Evolutionary conservation across 1,284 basidiomycete species (phyloP).

Genomic region (Ganoderma lucidum): DNA sequence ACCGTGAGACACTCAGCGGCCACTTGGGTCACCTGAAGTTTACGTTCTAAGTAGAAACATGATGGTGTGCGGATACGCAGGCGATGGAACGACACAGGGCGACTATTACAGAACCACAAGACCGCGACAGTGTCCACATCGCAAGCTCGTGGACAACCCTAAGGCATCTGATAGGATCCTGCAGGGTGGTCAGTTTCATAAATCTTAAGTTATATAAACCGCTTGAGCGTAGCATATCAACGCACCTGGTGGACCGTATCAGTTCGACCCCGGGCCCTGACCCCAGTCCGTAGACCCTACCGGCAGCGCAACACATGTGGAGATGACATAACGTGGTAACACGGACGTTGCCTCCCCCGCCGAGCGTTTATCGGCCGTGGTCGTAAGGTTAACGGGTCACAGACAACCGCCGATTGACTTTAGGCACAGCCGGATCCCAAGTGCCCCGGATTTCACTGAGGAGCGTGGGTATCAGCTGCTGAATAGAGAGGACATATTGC

Average conservation of each 20-base stretch:
- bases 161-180: conserved; percentile 4
- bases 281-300: not conserved
- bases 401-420: conserved; percentile 54
- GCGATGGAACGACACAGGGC: conserved; percentile 4
- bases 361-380: conserved; percentile 17
- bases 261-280: conserved; percentile 8
- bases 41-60: conserved; percentile 18
- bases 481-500: conserved; percentile 1
- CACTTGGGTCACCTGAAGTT: conserved; percentile 15
- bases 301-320: not conserved
- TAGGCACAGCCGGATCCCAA: conserved; percentile 71
- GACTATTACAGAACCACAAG: conserved; percentile 16
- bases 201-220: conserved; percentile 10
- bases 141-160: not conserved
- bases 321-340: conserved; percentile 11
- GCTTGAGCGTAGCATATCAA: conserved; percentile 9
- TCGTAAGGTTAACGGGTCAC: conserved; percentile 24
- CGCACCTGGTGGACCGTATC: conserved; percentile 13
- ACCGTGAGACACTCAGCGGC: conserved; percentile 23
- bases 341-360: conserved; percentile 7
- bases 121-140: conserved; percentile 14
- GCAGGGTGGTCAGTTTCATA: not conserved
- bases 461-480: conserved; percentile 17
- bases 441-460: conserved; percentile 62
- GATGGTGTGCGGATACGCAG: not conserved